Conservation (phyloP, 2,329 filamentous ascomycete genomes). For the Podosphaera xanthii region DNA sequence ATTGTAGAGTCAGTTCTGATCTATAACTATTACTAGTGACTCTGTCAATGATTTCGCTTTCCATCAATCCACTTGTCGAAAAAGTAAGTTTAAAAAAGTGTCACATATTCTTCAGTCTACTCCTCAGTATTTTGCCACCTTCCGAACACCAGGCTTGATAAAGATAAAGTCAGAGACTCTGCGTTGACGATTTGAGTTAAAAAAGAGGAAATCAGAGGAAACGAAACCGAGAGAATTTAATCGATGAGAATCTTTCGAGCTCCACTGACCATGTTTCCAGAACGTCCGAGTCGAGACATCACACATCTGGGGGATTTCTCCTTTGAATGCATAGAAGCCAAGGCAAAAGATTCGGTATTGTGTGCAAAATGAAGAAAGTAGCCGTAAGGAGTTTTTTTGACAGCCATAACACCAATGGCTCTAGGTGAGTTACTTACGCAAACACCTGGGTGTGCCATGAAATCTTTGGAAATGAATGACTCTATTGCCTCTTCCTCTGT, state of each 20-base stretch:
- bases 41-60: too few species aligned
- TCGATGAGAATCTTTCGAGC: conserved; percentile 14
- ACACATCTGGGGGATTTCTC: conserved; percentile 57
- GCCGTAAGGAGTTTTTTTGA: conserved; percentile 60
- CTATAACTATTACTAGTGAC: too few species aligned
- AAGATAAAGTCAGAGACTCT: too few species aligned
- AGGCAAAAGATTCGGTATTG: conserved; percentile 73
- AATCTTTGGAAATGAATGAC: conserved; percentile 66
- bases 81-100: too few species aligned
- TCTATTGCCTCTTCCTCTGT: conserved; percentile 59
- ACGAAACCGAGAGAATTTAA: conserved; percentile 1
- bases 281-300: conserved; percentile 46
- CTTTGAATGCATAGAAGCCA: conserved; percentile 69
- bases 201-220: too few species aligned
- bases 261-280: conserved; percentile 14
- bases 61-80: too few species aligned
- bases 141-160: too few species aligned
- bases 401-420: conserved; percentile 72
- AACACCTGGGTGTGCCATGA: conserved; percentile 80
- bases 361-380: conserved; percentile 83
- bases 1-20: too few species aligned
- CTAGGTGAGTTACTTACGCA: conserved; percentile 56
- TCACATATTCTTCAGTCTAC: too few species aligned
- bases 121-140: too few species aligned
- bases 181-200: too few species aligned